Evolutionary conservation across 257 asterid genomes (phyloP), one percentile per base, ranked within the genome.

Genomic region (Lycium ferocissimum): DNA sequence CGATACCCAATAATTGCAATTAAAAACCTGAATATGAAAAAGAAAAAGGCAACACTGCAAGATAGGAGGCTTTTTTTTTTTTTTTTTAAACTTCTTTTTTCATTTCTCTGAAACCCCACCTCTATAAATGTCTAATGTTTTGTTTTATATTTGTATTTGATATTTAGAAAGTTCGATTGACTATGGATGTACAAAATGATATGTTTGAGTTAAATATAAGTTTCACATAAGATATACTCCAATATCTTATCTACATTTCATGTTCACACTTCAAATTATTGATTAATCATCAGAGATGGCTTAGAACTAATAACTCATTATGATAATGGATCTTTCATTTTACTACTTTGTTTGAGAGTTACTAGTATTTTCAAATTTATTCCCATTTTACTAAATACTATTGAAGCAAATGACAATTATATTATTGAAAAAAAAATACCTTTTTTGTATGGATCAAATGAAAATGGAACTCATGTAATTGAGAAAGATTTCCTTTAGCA

Each of bases 181-280:
- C 82, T 53, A 53, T 53, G 82, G 33, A 78, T 78, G 82, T 78
- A 78, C 49, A 78, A 78, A 26, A 78, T 78, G 79, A 70, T 26
- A 78, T 78, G 66, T 15, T 78, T 22, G 22, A 76, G 22, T 26
- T 15, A 78, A 78, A 78, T 20, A 53, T 49, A 22, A 47, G 59
- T 47, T 47, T 33, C 10, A 22, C 40, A 33, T 14, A 1, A 51
- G 82, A 53, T 33, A 8, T 2, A 3, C 5, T 49, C 13, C 33
- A 26, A 75, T 51, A 78, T 78, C 17, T 5, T 78, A 14, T 70
- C 7, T 15, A 17, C 78, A 49, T 49, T 49, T 49, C 12, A 6
- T 40, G 6, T 40, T 40, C 45, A 6, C 45, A 40, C 45, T 6
- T 0, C 6, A 6, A 40, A 40, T 40, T 40, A 6, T 40, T 40